These are phyloP conservation scores for Cladosporium sp. DNA, from an alignment of 2,329 filamentous ascomycete genomes.

Conservation along the genomic window DNA sequence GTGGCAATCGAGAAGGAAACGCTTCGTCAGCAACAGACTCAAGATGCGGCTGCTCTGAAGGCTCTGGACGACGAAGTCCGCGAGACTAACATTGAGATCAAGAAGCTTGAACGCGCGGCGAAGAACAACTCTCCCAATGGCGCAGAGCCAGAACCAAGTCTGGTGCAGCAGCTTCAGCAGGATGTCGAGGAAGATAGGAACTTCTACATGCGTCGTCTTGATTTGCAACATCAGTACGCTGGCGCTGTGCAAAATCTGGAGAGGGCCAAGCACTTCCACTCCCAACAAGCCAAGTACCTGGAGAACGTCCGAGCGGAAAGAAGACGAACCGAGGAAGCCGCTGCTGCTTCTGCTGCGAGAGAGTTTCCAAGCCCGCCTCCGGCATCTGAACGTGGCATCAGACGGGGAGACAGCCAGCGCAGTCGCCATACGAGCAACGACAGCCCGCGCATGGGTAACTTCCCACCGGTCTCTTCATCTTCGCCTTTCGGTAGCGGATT, in stretches of 20 bases:
- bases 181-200: constrained; percentile 39
- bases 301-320: constrained; percentile 25
- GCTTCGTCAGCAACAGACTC: constrained; percentile 33
- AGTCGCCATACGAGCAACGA: constrained; percentile 30
- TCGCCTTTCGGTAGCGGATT: constrained; percentile 11
- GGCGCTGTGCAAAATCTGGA: constrained; percentile 28
- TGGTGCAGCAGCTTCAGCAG: constrained; percentile 31
- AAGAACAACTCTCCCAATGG: constrained; percentile 51
- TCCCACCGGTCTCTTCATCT: constrained; percentile 16
- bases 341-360: constrained; percentile 21
- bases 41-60: constrained; percentile 47
- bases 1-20: constrained; percentile 38
- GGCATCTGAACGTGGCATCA: constrained; percentile 18
- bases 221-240: constrained; percentile 30
- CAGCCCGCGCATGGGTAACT: constrained; percentile 24
- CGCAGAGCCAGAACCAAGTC: constrained; percentile 25
- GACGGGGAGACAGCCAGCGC: constrained; percentile 38
- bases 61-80: constrained; percentile 69
- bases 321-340: constrained; percentile 28
- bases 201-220: constrained; percentile 32
- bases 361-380: constrained; percentile 23
- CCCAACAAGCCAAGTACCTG: constrained; percentile 39
- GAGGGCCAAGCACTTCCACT: constrained; percentile 34
- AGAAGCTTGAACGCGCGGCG: constrained; percentile 62
- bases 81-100: constrained; percentile 66